phyloP scores from a whole-genome alignment of 1,284 basidiomycete species.

The Apiotrichum brassicae region DNA sequence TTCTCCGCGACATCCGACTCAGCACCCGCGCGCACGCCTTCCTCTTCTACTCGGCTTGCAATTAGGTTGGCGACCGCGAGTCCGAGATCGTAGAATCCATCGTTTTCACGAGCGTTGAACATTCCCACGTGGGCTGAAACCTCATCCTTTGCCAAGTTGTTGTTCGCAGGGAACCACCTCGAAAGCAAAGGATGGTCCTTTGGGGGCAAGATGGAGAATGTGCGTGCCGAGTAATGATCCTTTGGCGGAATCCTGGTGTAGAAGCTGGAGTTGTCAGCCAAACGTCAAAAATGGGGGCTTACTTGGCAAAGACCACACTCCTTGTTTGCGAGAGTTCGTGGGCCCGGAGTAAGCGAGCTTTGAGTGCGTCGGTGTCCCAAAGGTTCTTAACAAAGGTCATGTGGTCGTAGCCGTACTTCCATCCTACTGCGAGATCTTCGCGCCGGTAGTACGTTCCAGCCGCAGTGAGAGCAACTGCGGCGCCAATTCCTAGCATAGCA shows the following conservation, averaged over 20 bases:
- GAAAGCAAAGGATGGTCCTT: conserved; percentile 51
- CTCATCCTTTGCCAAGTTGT: conserved; percentile 67
- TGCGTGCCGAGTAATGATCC: conserved; percentile 55
- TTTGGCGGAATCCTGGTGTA: conserved; percentile 65
- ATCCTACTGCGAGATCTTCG: conserved; percentile 57
- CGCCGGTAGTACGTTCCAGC: conserved; percentile 78
- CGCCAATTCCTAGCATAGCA: conserved; percentile 44
- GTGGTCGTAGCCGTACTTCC: conserved; percentile 76
- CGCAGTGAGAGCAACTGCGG: conserved; percentile 65
- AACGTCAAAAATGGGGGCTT: conserved; percentile 33
- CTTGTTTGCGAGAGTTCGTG: conserved; percentile 53
- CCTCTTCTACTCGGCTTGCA: conserved; percentile 36
- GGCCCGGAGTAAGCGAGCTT: conserved; percentile 58
- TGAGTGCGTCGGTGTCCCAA: conserved; percentile 70
- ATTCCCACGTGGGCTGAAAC: conserved; percentile 82
- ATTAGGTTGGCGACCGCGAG: conserved; percentile 53
- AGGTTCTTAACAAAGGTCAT: conserved; percentile 82
- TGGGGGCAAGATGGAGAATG: conserved; percentile 69
- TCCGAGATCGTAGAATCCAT: conserved; percentile 82
- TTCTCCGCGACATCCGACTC: not conserved
- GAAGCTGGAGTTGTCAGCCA: conserved; percentile 52
- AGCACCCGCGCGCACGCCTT: conserved; percentile 21
- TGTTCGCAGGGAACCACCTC: conserved; percentile 60
- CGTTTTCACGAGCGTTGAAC: conserved; percentile 76
- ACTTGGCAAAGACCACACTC: conserved; percentile 66